Conservation (phyloP, 345 rosid species). For the Excoecaria agallocha region DNA sequence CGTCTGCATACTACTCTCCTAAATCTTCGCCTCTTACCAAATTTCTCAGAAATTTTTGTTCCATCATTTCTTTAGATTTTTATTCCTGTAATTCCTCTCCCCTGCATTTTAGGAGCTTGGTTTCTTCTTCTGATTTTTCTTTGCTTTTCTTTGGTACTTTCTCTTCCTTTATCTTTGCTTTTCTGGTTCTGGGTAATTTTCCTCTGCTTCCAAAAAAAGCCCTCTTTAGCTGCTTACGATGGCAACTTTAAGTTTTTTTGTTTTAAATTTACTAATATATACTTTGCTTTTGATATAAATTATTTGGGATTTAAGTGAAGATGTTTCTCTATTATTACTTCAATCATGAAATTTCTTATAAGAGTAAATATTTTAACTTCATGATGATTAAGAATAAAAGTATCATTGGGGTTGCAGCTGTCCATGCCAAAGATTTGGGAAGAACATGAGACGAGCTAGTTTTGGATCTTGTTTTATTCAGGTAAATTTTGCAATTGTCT, state of each 20-base stretch:
- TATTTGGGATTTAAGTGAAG: not conserved
- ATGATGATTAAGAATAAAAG: slow-evolving; percentile 11
- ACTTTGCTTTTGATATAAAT: not conserved
- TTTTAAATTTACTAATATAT: slow-evolving; percentile 2
- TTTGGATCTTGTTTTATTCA: slow-evolving; percentile 80
- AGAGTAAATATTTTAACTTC: not conserved
- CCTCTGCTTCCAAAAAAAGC: too few species aligned
- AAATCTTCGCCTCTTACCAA: too few species aligned
- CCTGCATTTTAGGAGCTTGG: slow-evolving; percentile 10
- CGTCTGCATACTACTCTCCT: slow-evolving; percentile 17
- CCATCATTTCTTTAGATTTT: slow-evolving; percentile 10
- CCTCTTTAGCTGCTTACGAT: too few species aligned
- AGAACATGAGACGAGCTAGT: slow-evolving; percentile 81
- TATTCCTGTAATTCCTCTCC: not conserved
- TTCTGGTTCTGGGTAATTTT: too few species aligned
- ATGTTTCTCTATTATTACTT: not conserved
- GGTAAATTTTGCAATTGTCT: slow-evolving; percentile 34
- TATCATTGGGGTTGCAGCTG: slow-evolving; percentile 55
- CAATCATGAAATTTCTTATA: not conserved
- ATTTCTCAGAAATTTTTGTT: slow-evolving; percentile 14
- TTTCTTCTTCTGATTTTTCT: slow-evolving; percentile 25
- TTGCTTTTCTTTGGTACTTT: slow-evolving; percentile 60
- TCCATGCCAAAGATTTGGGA: slow-evolving; percentile 89
- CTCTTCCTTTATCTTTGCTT: not conserved
- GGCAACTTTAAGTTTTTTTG: not conserved